Percentiles rank a stretch among this genome's conserved stretches.
Conservation (phyloP, 2,329 filamentous ascomycete species). For the Phialemoniopsis sp. region DNA sequence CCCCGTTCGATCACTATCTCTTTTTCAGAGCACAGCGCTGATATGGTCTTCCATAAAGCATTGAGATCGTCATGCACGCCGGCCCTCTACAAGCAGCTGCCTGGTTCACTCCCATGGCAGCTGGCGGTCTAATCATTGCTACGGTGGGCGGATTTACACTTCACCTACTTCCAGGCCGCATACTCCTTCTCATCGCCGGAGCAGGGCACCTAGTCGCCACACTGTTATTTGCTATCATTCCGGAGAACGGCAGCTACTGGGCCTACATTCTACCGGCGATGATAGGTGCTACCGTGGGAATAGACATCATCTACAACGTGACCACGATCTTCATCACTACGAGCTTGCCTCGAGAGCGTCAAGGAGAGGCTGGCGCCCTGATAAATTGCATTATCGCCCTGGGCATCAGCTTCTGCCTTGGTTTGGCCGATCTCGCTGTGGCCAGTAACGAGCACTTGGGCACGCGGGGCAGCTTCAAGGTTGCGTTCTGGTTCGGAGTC, state of each 20-base stretch:
- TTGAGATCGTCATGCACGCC: conserved; percentile 42
- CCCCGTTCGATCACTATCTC: not conserved
- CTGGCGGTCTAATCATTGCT: conserved; percentile 50
- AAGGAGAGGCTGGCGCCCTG: conserved; percentile 61
- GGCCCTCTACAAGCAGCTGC: conserved; percentile 46
- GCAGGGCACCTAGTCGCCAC: conserved; percentile 41
- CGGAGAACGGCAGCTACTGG: conserved; percentile 53
- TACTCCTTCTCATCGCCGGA: conserved; percentile 45
- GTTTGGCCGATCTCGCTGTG: conserved; percentile 56
- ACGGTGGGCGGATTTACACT: conserved; percentile 44
- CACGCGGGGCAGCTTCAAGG: conserved; percentile 48
- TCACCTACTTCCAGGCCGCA: conserved; percentile 42
- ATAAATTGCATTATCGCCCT: conserved; percentile 60
- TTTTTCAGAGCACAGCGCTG: conserved; percentile 4
- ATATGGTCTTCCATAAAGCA: conserved; percentile 37
- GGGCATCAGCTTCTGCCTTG: conserved; percentile 60
- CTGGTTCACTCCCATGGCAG: conserved; percentile 49
- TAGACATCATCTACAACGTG: conserved; percentile 64
- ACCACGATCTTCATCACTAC: conserved; percentile 67
- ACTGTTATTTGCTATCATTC: conserved; percentile 51
- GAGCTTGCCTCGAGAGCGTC: conserved; percentile 49
- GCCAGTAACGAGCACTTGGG: conserved; percentile 36
- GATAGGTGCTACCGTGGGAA: conserved; percentile 57
- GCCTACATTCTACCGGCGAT: conserved; percentile 58
- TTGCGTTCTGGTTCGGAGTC: conserved; percentile 57